Conservation (phyloP, 345 rosid genomes). For the Corchorus capsularis region DNA sequence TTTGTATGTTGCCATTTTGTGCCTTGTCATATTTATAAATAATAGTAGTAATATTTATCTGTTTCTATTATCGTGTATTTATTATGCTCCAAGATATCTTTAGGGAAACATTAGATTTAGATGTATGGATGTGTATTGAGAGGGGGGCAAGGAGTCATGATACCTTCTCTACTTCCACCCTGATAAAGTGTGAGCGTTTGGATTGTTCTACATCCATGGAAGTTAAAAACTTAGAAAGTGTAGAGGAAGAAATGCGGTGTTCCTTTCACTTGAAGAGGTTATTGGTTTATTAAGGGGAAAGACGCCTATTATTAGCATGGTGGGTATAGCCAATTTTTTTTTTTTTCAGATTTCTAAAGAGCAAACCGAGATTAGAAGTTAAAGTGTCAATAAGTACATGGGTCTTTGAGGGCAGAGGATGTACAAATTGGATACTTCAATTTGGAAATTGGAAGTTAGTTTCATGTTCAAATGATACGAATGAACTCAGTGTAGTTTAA, state of each 20-base stretch:
- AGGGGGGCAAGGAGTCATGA: too few relatives aligned
- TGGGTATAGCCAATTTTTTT: not conserved
- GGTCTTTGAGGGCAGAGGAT: not conserved
- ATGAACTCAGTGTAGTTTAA: not conserved
- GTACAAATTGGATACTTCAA: not conserved
- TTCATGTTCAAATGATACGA: not conserved
- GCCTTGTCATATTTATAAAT: not conserved
- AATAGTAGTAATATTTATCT: not conserved
- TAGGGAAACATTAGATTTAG: too few relatives aligned
- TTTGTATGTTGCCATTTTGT: slow-evolving; percentile 7
- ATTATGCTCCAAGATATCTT: not conserved
- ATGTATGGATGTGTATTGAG: too few relatives aligned
- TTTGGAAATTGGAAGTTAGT: not conserved
- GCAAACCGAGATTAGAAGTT: not conserved
- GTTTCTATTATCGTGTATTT: not conserved
- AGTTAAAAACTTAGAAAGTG: too few relatives aligned
- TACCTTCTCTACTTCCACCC: too few relatives aligned
- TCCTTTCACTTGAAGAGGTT: too few relatives aligned
- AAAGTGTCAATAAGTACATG: not conserved
- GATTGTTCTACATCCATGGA: too few relatives aligned
- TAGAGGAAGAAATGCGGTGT: too few relatives aligned
- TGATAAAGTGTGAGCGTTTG: too few relatives aligned
- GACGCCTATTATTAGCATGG: too few relatives aligned
- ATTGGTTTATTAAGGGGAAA: too few relatives aligned
- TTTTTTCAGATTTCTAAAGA: not conserved